Conservation (phyloP, 495 filamentous ascomycete genomes). For the Cercophora sp. region DNA sequence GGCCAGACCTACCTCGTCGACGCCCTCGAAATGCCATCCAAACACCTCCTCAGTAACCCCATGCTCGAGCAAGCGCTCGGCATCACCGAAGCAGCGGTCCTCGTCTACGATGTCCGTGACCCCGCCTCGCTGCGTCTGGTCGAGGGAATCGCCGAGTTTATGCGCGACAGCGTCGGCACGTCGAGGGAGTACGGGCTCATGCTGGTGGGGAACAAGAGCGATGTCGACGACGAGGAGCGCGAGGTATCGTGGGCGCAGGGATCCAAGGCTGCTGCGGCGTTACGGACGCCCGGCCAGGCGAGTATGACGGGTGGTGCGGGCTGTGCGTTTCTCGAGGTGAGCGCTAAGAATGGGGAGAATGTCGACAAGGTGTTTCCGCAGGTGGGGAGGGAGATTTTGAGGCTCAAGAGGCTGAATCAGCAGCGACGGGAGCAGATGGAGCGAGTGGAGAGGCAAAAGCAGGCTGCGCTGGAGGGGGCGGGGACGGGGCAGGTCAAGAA, state of each 20-base stretch:
- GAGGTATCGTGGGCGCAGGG: constrained; percentile 28
- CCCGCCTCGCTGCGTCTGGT: constrained; percentile 29
- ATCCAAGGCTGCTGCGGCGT: constrained; percentile 18
- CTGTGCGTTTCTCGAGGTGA: constrained; percentile 33
- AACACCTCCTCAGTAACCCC: constrained; percentile 29
- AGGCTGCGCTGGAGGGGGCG: background rate
- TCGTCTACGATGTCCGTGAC: constrained; percentile 38
- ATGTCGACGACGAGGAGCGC: constrained; percentile 25
- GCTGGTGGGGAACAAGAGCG: constrained; percentile 36
- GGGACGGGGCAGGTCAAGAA: constrained; percentile 1
- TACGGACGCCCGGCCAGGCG: constrained; percentile 15
- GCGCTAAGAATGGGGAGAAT: constrained; percentile 36
- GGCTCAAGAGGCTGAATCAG: constrained; percentile 18
- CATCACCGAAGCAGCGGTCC: constrained; percentile 38
- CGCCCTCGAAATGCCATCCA: constrained; percentile 37
- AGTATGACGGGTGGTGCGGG: background rate
- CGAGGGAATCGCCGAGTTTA: constrained; percentile 27
- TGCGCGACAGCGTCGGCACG: constrained; percentile 14
- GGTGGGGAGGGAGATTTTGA: constrained; percentile 30
- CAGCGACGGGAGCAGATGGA: constrained; percentile 20
- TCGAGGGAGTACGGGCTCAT: constrained; percentile 27
- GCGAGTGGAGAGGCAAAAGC: constrained; percentile 7
- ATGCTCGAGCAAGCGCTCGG: constrained; percentile 33
- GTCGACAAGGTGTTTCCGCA: constrained; percentile 29
- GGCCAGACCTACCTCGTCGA: constrained; percentile 30